A percentile compares a stretch with the other conserved stretches of the same genome.
Evolutionary conservation across 1,284 basidiomycete genomes (phyloP).

Genomic region (Moesziomyces sp.): DNA sequence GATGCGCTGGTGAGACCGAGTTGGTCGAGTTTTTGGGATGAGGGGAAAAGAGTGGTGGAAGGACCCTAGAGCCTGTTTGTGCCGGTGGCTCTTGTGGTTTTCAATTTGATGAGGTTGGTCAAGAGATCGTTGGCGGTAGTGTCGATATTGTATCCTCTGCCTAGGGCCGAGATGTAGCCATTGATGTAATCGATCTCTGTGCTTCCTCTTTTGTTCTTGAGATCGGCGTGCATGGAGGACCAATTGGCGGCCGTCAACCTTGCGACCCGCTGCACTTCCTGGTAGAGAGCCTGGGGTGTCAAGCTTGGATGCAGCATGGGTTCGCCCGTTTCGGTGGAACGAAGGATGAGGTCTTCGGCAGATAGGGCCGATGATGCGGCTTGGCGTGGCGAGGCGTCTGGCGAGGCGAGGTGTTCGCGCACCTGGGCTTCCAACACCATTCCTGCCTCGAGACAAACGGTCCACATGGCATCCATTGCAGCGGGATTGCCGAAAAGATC

Average conservation of each 20-base stretch:
- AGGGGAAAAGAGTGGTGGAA: neutral
- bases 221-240: conserved; percentile 61
- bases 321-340: conserved; percentile 34
- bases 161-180: conserved; percentile 81
- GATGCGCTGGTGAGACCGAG: neutral
- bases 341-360: conserved; percentile 24
- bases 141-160: conserved; percentile 73
- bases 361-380: conserved; percentile 1
- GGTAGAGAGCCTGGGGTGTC: conserved; percentile 49
- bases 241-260: conserved; percentile 55
- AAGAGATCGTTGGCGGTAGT: conserved; percentile 77
- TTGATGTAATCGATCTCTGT: conserved; percentile 77
- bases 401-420: conserved; percentile 39
- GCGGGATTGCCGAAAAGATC: conserved; percentile 69
- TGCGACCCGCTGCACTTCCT: conserved; percentile 53
- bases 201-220: conserved; percentile 41
- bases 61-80: conserved; percentile 1
- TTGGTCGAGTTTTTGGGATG: neutral
- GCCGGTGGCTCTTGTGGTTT: conserved; percentile 58
- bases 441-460: conserved; percentile 54
- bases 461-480: conserved; percentile 57
- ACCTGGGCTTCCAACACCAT: conserved; percentile 58
- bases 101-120: conserved; percentile 74
- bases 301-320: conserved; percentile 55
- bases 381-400: neutral